Evolutionary conservation across 257 asterid genomes (phyloP), one percentile per base, ranked within the genome.

Genomic region (Linderniella brevidens): DNA sequence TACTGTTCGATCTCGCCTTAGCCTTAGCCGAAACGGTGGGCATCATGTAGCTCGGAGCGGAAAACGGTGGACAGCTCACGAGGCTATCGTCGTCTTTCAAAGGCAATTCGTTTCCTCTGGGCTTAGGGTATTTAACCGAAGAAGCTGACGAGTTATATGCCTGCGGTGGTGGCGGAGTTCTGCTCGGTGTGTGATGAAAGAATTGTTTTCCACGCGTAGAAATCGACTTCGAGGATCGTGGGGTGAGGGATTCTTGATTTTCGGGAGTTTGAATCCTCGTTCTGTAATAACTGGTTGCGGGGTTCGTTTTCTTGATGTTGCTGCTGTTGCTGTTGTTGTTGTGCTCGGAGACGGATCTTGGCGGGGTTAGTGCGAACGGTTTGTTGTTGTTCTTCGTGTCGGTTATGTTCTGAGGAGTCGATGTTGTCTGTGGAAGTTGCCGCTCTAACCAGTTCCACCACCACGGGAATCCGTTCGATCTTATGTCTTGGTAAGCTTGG

Each of bases 1-100:
- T 90, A 15, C 32, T 46, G 9, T 20, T 20, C 50, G 19, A 6
- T 11, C 32, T 48, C 38, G 13, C 13, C 55, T 14, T 50, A 29
- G 43, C 40, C 37, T 14, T 50, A 36, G 96, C 93, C 0, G 98
- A 90, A 16, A 66, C 59, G 17, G 98, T 90, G 13, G 92, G 49
- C 0, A 64, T 69, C 98, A 90, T 90, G 70, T 81, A 90, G 65
- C 96, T 90, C 5, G 98, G 96, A 17, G 79, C 73, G 0, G 93
- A 74, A 48, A 81, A 90, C 0, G 94, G 94, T 1, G 84, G 59
- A 18, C 72, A 80, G 52, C 96, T 90, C 0, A 75, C 79, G 69
- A 80, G 41, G 72, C 95, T 88, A 68, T 85, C 98, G 4, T 84
- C 96, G 7, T 90, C 98, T 64, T 90, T 69, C 12, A 90, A 58